phyloP scores from a whole-genome alignment of 202 grass and related monocot species.

The Brachypodium distachyon region DNA sequence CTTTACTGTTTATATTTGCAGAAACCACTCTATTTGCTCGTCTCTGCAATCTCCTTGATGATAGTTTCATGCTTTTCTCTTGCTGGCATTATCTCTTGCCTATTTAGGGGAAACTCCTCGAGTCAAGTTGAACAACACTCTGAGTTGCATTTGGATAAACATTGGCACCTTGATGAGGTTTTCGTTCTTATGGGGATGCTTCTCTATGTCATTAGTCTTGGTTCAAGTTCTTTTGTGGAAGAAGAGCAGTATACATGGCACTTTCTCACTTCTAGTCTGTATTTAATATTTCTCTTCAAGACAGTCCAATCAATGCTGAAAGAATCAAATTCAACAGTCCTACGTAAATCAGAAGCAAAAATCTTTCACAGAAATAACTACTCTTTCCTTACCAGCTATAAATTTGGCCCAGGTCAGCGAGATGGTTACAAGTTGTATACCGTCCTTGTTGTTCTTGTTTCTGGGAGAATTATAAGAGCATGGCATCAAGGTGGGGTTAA shows the following conservation, averaged over 20 bases:
- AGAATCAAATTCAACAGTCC: constrained; percentile 26
- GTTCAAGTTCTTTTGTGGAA: constrained; percentile 94
- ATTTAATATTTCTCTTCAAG: constrained; percentile 75
- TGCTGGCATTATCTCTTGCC: constrained; percentile 21
- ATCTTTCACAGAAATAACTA: not conserved
- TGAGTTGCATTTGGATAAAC: constrained; percentile 12
- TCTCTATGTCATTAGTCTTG: constrained; percentile 60
- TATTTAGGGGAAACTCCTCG: constrained; percentile 18
- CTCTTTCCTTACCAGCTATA: constrained; percentile 9
- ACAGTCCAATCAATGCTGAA: constrained; percentile 41
- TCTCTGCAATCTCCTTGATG: constrained; percentile 61
- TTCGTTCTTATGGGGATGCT: constrained; percentile 56
- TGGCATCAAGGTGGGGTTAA: constrained; percentile 98
- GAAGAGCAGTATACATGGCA: constrained; percentile 99
- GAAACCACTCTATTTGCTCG: constrained; percentile 78
- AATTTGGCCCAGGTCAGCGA: not conserved
- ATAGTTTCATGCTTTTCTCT: constrained; percentile 55
- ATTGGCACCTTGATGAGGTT: constrained; percentile 54
- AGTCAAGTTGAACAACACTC: constrained; percentile 11
- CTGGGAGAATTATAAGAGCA: constrained; percentile 82
- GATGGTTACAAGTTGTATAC: constrained; percentile 31
- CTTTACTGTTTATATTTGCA: constrained; percentile 41
- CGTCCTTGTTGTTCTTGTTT: constrained; percentile 56
- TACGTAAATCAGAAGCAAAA: constrained; percentile 9
- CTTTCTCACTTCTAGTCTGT: constrained; percentile 72